Evolutionary conservation across 2,329 filamentous ascomycete species (phyloP), one percentile per base, ranked within the genome.

Genomic region (Sporothrix dimorphospora): DNA sequence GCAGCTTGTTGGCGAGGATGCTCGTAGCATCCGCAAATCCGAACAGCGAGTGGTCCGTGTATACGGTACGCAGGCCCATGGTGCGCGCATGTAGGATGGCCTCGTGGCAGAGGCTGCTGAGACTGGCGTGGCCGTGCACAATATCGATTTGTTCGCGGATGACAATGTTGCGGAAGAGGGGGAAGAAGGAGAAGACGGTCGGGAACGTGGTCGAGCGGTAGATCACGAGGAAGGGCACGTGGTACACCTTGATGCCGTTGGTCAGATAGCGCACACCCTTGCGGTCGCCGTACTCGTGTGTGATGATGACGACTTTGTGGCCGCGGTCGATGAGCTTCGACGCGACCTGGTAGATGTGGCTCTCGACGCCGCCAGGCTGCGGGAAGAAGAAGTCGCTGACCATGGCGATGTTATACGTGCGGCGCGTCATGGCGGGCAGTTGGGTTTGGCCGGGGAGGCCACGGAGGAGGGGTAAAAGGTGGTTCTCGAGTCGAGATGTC

Each of bases 311-410:
- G 77, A 99, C 95, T 83, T 98, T 98, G 85, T 99, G 96, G 53
- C 96, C 96, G 53, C 96, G 93, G 81, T 99, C 95, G 76, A 98
- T 94, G 76, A 99, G 89, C 87, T 98, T 99, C 72, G 92, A 93
- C 42, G 95, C 96, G 53, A 99, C 86, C 82, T 99, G 96, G 84
- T 99, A 99, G 78, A 99, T 98, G 83, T 99, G 96, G 81, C 94
- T 97, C 84, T 99, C 96, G 76, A 99, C 90, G 77, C 96, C 96
- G 79, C 96, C 94, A 69, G 96, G 95, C 79, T 98, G 95, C 16
- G 96, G 96, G 80, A 97, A 99, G 90, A 99, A 99, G 87, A 97
- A 98, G 86, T 99, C 96, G 88, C 95, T 94, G 81, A 98, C 93
- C 96, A 99, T 99, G 75, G 89, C 89, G 82, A 91, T 91, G 79